Base-by-base conservation (phyloP, 352 stramenopile species). In the Paralagenidium karlingii region DNA sequence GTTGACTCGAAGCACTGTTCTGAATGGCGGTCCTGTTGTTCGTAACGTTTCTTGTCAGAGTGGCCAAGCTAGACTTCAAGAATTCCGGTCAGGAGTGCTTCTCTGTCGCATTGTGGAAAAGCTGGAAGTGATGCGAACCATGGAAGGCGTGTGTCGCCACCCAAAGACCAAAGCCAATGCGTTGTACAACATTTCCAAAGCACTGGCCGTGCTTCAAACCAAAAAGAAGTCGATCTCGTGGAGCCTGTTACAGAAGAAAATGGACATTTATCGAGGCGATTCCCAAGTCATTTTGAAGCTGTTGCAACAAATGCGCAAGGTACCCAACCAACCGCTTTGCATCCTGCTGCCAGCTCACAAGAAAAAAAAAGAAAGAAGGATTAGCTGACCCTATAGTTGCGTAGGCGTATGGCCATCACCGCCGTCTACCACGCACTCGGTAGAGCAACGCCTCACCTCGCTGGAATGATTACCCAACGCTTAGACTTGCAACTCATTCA, bases 141-240 rank as follows among this genome's bases (percentile, higher is more conserved):
- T 84, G 16, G 55, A 71, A 32, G 73, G 73, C 5, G 40, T 81
- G 29, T 53, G 49, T 28, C 49, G 49, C 12, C 30, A 64, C 16
- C 43, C 63, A 3, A 41, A 45, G 11, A 58, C 58, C 25, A 76
- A 63, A 52, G 65, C 73, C 8, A 71, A 65, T n/a, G 53, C 67
- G 1, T 45, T 87, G 20, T 63, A 87, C 58, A 87, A 87, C 42
- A 81, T 87, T 29, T 49, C 41, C 22, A 87, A 87, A 30, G 73
- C 64, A 12, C 48, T 84, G 1, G 45, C 44, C 12, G 67, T 83
- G 16, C 49, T 87, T 1, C 58, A 75, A 40, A 49, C 63, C 30
- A 84, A 82, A 28, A 84, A 82, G 51, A 66, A 82, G 63, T 67
- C 54, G 1, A 79, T 81, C 50, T 62, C 69, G 7, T 47, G 73